Base-by-base conservation (phyloP, 2,329 filamentous ascomycete species). In the Endoconidiophora polonica region DNA sequence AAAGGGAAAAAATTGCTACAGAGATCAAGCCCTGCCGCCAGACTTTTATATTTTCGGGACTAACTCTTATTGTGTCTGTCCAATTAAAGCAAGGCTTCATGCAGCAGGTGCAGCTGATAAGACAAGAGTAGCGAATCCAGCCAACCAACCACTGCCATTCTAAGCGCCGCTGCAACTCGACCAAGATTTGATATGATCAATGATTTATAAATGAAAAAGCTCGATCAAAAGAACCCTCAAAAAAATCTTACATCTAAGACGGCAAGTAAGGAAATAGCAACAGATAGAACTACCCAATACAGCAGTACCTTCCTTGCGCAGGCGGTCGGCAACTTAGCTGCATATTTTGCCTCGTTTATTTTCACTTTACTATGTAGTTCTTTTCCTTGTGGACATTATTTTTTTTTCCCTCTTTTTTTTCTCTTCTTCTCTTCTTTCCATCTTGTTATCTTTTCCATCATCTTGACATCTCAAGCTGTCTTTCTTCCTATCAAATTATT, bases 401-500 rank as follows among this genome's bases (percentile, higher is more conserved):
- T 6, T 37, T 33, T 36, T 36, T 46, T n/a, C 14, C 29, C 12
- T 22, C 43, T 26, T 29, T 51, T 39, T 50, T 39, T 50, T 48
- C 10, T 48, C 39, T 46, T 54, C 37, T 42, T 44, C 23, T 40
- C 39, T 44, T 38, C n/a, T 43, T 37, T 45, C 26, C 40, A 12
- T 26, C 38, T 48, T 23, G 24, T 20, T 46, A 33, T 52, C 38
- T 47, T 29, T 38, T 47, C 48, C 44, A 54, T 53, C 46, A 53
- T 42, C 20, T 29, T 43, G 37, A 50, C 39, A 43, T 55, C 55
- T 55, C 52, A 33, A 33, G 29, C 3, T 33, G 48, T 38, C 45
- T 46, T 54, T 49, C 43, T 41, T 48, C 54, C 55, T 48, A 47
- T 48, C 53, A 45, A 46, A 43, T 50, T 39, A 46, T 53, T 44